Evolutionary conservation across 257 asterid species (phyloP), one percentile per base, ranked within the genome.

Genomic region (Ophiorrhiza pumila): DNA sequence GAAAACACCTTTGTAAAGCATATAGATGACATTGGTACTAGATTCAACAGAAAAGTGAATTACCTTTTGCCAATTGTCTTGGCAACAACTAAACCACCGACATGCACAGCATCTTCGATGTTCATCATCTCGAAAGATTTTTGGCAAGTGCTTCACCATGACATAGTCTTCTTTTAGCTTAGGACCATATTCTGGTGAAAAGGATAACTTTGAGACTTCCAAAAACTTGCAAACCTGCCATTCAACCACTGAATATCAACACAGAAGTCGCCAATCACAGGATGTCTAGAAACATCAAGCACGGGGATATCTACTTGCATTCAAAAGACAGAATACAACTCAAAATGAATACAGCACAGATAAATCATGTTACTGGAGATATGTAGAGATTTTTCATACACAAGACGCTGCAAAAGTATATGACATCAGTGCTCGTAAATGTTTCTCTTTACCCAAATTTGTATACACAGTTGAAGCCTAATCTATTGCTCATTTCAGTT

Each of bases 161-260:
- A 89, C 88, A 65, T 91, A 93, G 72, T 88, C 96, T 83, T 93
- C 98, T 78, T 91, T 93, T 77, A 93, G 81, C 90, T 93, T 93
- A 71, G 96, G 89, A 57, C 98, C 98, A 76, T 84, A 93, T 75
- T 93, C 92, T 57, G 79, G 89, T 71, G 82, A 83, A 85, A 93
- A 91, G n/a, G 98, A 93, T 72, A 93, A 71, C 84, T 79, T 89
- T 60, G 98, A 93, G 76, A 88, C 98, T 87, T 93, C 96, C 93
- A 93, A 83, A 82, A 93, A 93, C 84, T 80, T 88, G 90, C 98
- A 94, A 49, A 90, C 98, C 98, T 94, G 74, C 72, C 78, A 70
- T 43, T 57, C 27, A 78, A 61, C 70, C 53, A 43, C 62, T 57
- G 47, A n/a, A 67, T 35, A 62, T 45, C 35, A 72, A 76, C 55